These are phyloP conservation scores for Teunomyces funiuensis DNA, from an alignment of 805 yeast species.

Conservation along the genomic window DNA sequence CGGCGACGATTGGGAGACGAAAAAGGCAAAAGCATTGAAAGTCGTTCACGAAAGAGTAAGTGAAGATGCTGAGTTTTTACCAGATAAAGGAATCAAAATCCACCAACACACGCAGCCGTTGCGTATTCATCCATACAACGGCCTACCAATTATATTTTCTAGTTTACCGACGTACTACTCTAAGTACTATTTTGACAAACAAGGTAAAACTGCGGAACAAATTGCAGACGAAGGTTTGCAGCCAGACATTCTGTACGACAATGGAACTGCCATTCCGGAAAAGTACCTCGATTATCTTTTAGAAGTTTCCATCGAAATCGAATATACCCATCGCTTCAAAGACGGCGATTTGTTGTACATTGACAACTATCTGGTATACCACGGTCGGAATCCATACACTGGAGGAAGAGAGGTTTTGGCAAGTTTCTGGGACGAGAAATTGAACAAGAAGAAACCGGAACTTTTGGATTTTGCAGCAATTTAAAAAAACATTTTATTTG, in stretches of 20 bases:
- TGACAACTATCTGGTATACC: constrained; percentile 21
- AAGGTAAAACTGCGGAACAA: not conserved
- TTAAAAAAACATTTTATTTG: too few relatives aligned
- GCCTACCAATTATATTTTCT: constrained; percentile 18
- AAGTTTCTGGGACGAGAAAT: constrained; percentile 18
- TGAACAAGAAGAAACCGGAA: not conserved
- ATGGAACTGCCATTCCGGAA: constrained; percentile 19
- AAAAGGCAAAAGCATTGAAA: constrained; percentile 8
- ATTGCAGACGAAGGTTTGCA: constrained; percentile 2
- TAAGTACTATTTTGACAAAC: constrained; percentile 9
- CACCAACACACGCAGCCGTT: constrained; percentile 12
- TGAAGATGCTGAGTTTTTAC: constrained; percentile 9
- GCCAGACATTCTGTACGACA: constrained; percentile 15
- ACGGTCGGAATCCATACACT: constrained; percentile 20
- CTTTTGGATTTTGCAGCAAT: not conserved
- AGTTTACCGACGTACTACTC: constrained; percentile 21
- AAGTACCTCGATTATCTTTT: constrained; percentile 19
- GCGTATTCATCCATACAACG: constrained; percentile 7
- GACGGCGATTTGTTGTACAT: constrained; percentile 21
- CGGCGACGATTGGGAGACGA: constrained; percentile 6
- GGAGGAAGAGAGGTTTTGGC: constrained; percentile 20
- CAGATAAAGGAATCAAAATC: constrained; percentile 7
- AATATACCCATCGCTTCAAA: constrained; percentile 16
- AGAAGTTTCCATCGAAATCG: constrained; percentile 19
- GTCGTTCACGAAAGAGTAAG: constrained; percentile 8